These are phyloP conservation scores for Medicago ruthenica DNA, from an alignment of 306 rosid species.

Conservation along the genomic window DNA sequence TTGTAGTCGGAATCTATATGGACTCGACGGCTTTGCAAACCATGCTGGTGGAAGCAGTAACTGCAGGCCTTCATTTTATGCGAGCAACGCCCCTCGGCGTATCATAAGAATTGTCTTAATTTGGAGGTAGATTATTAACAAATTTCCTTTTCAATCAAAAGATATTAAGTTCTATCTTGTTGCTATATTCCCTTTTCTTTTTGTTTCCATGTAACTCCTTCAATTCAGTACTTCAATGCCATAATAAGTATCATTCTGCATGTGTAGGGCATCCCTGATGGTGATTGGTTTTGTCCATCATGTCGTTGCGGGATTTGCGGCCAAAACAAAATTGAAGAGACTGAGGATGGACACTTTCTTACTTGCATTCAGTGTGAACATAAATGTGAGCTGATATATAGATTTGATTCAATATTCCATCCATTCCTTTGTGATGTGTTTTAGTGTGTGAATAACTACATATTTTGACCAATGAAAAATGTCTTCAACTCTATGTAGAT, in stretches of 20 bases:
- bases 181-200: constrained; percentile 32
- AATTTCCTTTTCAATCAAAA: constrained; percentile 31
- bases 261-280: constrained; percentile 79
- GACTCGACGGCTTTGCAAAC: constrained; percentile 56
- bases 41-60: constrained; percentile 62
- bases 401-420: constrained; percentile 36
- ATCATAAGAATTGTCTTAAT: constrained; percentile 70
- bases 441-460: not conserved
- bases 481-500: constrained; percentile 57
- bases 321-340: constrained; percentile 43
- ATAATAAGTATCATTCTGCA: constrained; percentile 27
- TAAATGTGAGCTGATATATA: constrained; percentile 59
- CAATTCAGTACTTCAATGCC: constrained; percentile 26
- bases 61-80: constrained; percentile 64
- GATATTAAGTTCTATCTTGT: constrained; percentile 27
- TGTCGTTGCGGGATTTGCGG: constrained; percentile 77
- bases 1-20: constrained; percentile 66
- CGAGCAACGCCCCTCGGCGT: constrained; percentile 84
- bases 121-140: constrained; percentile 61
- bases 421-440: constrained; percentile 21
- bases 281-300: constrained; percentile 90
- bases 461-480: constrained; percentile 1
- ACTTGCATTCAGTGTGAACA: constrained; percentile 81
- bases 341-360: constrained; percentile 44
- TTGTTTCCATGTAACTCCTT: not conserved